A percentile compares a stretch with the other conserved stretches of the same genome.
Conservation (phyloP, 495 filamentous ascomycete species). For the Glarea lozoyensis region DNA sequence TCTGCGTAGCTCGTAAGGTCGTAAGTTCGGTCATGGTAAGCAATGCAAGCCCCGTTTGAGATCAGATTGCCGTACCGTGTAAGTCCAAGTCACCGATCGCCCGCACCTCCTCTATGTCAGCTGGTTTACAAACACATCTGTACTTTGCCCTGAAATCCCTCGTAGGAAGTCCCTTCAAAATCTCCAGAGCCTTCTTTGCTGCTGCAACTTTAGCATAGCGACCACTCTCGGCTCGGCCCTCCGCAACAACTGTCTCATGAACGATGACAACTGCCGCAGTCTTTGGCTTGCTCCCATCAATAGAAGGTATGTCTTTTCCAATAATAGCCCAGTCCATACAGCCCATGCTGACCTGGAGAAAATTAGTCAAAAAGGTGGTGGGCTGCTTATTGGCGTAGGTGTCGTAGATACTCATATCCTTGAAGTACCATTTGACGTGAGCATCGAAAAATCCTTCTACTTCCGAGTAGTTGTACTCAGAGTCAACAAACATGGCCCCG, state of each 20-base stretch:
- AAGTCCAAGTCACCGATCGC: neutral
- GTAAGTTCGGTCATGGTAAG: too few relatives aligned
- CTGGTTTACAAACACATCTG: slow-evolving; percentile 49
- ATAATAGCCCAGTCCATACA: slow-evolving; percentile 40
- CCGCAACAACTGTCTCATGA: slow-evolving; percentile 57
- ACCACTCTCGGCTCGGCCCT: slow-evolving; percentile 50
- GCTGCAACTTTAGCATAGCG: slow-evolving; percentile 68
- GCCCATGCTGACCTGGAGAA: slow-evolving; percentile 34
- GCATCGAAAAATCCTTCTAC: slow-evolving; percentile 69
- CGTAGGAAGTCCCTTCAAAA: slow-evolving; percentile 45
- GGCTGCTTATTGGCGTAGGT: slow-evolving; percentile 85
- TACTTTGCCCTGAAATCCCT: slow-evolving; percentile 53
- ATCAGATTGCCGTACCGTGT: slow-evolving; percentile 10
- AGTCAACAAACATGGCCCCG: slow-evolving; percentile 88
- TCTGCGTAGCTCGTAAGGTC: too few relatives aligned
- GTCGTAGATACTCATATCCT: slow-evolving; percentile 84
- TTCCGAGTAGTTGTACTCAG: slow-evolving; percentile 62
- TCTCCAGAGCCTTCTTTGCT: slow-evolving; percentile 53
- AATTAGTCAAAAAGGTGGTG: slow-evolving; percentile 36
- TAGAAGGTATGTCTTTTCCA: slow-evolving; percentile 21
- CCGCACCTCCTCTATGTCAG: slow-evolving; percentile 2
- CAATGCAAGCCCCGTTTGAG: too few relatives aligned
- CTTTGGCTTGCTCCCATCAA: slow-evolving; percentile 14
- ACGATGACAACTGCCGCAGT: slow-evolving; percentile 70
- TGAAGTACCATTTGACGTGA: slow-evolving; percentile 69